Conservation (phyloP, 306 rosid species). For the Lotus japonicus region DNA sequence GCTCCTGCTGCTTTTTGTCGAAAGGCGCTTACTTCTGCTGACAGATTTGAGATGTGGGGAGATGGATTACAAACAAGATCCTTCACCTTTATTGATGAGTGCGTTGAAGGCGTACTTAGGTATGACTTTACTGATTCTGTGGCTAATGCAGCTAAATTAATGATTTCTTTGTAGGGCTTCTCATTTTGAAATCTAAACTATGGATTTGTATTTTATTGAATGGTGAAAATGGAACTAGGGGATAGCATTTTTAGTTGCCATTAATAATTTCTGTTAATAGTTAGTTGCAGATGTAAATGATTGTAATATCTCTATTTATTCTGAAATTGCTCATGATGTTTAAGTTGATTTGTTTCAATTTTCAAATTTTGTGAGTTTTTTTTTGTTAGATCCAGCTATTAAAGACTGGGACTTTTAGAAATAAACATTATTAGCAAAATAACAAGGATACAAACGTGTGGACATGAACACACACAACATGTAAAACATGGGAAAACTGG, state of each 20-base stretch:
- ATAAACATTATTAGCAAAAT: neutral
- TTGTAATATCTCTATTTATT: neutral
- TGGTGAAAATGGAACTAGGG: neutral
- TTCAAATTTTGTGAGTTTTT: neutral
- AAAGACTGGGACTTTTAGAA: neutral
- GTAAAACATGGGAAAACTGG: too few species aligned
- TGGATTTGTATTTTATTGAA: neutral
- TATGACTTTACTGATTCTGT: slow-evolving; percentile 24
- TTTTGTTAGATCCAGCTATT: neutral
- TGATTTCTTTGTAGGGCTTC: neutral
- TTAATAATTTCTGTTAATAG: neutral
- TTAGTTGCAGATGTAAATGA: neutral
- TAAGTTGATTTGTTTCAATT: neutral
- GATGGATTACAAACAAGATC: slow-evolving; percentile 97
- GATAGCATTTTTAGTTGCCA: neutral
- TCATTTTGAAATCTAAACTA: neutral
- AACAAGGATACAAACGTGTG: too few species aligned
- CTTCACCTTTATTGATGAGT: slow-evolving; percentile 96
- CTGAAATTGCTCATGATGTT: neutral
- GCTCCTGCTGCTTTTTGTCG: slow-evolving; percentile 99
- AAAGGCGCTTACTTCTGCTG: slow-evolving; percentile 66
- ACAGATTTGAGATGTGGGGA: slow-evolving; percentile 99
- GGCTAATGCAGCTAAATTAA: neutral
- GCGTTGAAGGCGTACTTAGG: slow-evolving; percentile 99
- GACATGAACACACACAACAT: too few species aligned